Evolutionary conservation across 805 yeast species (phyloP).

Genomic region (Lachancea quebecensis): DNA sequence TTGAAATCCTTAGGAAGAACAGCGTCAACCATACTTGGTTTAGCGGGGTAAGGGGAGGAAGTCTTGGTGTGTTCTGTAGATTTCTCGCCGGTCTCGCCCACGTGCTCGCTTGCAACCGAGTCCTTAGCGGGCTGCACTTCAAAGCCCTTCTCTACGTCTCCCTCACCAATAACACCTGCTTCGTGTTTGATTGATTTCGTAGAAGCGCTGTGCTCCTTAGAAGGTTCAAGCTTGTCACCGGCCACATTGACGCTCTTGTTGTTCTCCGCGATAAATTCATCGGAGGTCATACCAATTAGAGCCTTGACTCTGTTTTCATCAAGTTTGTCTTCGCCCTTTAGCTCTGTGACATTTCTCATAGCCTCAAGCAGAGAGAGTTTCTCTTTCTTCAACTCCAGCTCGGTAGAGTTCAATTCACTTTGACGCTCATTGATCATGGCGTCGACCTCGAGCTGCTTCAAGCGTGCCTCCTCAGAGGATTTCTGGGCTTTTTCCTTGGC

Average conservation of each 20-base stretch:
- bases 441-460: constrained; percentile 35
- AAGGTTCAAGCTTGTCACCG: constrained; percentile 6
- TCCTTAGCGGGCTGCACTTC: too few species aligned
- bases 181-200: constrained; percentile 5
- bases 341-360: constrained; percentile 37
- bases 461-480: constrained; percentile 30
- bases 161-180: constrained; percentile 1
- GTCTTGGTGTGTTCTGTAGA: neutral
- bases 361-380: constrained; percentile 30
- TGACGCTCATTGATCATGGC: constrained; percentile 33
- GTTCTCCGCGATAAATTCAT: constrained; percentile 22
- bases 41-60: neutral
- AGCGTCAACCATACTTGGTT: constrained; percentile 9
- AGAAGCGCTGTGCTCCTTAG: constrained; percentile 1
- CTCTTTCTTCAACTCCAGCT: constrained; percentile 33
- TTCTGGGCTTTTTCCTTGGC: constrained; percentile 34
- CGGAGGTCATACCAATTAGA: constrained; percentile 28
- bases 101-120: too few species aligned
- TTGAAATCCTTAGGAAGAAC: constrained; percentile 6
- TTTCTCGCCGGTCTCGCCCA: neutral
- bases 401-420: constrained; percentile 31
- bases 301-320: constrained; percentile 29
- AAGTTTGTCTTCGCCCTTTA: constrained; percentile 26
- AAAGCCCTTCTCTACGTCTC: too few species aligned
- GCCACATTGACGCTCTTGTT: constrained; percentile 5